A percentile compares a stretch with the other conserved stretches of the same genome.
phyloP scores from a whole-genome alignment of 2,329 filamentous ascomycete genomes.

The Fusarium sp. region DNA sequence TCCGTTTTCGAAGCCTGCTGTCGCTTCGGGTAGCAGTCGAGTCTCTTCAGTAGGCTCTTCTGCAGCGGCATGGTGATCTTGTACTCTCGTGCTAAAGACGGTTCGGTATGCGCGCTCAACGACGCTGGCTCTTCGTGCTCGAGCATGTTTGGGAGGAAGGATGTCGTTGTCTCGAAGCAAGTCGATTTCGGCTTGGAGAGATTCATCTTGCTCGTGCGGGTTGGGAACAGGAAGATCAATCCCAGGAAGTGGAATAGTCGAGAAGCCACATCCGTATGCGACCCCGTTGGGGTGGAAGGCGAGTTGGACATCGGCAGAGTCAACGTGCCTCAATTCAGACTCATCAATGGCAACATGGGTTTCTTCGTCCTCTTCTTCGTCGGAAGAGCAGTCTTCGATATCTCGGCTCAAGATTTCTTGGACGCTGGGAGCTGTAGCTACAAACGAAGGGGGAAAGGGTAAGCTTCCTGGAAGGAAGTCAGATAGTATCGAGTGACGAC shows the following conservation, averaged over 20 bases:
- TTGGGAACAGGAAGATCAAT: conserved; percentile 32
- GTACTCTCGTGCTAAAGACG: conserved; percentile 25
- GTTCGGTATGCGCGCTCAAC: conserved; percentile 18
- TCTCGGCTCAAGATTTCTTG: conserved; percentile 33
- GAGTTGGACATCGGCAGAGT: conserved; percentile 17
- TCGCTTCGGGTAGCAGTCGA: background rate
- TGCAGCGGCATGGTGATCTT: conserved; percentile 20
- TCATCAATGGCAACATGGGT: background rate
- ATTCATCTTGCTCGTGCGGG: conserved; percentile 35
- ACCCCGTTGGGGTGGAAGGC: conserved; percentile 37
- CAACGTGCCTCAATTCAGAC: conserved; percentile 7
- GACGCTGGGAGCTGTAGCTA: conserved; percentile 20
- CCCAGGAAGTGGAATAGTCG: conserved; percentile 25
- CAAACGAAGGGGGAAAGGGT: conserved; percentile 18
- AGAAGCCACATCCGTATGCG: conserved; percentile 31
- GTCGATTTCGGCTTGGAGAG: conserved; percentile 25
- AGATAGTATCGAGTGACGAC: conserved; percentile 37
- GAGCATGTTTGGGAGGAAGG: conserved; percentile 11
- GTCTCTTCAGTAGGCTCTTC: conserved; percentile 15
- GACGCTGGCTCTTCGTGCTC: background rate
- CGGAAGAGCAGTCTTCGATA: conserved; percentile 37
- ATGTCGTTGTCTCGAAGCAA: conserved; percentile 36
- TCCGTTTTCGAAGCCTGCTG: conserved; percentile 9
- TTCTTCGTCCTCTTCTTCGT: conserved; percentile 25
- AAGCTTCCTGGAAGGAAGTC: conserved; percentile 34